Base-by-base conservation (phyloP, 1,284 basidiomycete species). In the Apiotrichum sp. region DNA sequence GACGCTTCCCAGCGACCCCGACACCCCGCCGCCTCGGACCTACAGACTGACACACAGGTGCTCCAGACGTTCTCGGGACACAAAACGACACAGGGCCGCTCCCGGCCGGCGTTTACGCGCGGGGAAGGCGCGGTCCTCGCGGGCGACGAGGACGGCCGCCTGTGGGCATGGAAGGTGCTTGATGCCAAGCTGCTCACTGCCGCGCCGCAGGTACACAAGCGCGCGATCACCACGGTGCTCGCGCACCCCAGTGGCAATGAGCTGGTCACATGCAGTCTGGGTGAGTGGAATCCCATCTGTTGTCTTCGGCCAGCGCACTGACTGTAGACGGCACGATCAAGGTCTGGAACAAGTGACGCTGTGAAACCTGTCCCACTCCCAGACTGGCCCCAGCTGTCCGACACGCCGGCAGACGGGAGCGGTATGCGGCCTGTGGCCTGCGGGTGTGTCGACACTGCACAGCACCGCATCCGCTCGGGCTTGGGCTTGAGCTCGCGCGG, bases 161-260 rank as follows among this genome's bases (percentile, higher is more conserved):
- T 98, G 5, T 93, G 89, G 86, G 84, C 83, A 40, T 99, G 95
- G 93, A 91, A 95, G 68, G 78, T 97, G 53, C 81, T 96, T 33
- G 87, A 91, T 71, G 86, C 83, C 6, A 84, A 83, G 53, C 77
- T 83, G 22, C 67, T 90, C 54, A 83, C 82, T 29, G 84, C 83
- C 43, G 87, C 86, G 5, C 83, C 83, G 22, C 80, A 22, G 22
- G 83, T 84, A 2, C 92, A 96, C 70, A 80, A 84, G 47, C 90
- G 88, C 71, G 82, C 89, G 31, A 85, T 98, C 44, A 59, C 57
- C 6, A 13, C 13, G 11, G 61, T 62, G 5, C 13, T 62, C 7
- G 52, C 44, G 13, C 51, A 59, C 13, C 90, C 80, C n/a, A 86
- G 89, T 56, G 80, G 84, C 1, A 83, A 83, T 36, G 88, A 93